These are phyloP conservation scores for Colletotrichum cordylinicola DNA, from an alignment of 2,329 filamentous ascomycete genomes.

Conservation along the genomic window DNA sequence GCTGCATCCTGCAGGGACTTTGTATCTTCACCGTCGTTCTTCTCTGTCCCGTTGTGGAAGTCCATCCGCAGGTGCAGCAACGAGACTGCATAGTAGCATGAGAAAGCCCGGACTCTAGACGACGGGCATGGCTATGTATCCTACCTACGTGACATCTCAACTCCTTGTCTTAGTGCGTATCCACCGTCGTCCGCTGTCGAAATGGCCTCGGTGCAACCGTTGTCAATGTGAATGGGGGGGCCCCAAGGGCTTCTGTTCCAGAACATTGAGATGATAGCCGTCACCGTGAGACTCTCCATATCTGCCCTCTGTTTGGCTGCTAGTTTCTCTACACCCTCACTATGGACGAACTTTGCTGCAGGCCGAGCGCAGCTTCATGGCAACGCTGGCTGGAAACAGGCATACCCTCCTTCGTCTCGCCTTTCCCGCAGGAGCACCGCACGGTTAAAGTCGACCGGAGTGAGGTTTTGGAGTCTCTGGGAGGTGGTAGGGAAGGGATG, in stretches of 20 bases:
- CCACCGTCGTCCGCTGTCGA: slow-evolving; percentile 4
- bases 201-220: background rate
- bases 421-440: background rate
- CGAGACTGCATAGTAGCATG: background rate
- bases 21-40: background rate
- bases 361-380: slow-evolving; percentile 9
- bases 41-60: background rate
- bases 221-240: background rate
- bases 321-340: background rate
- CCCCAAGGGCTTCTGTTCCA: slow-evolving; percentile 2
- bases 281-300: background rate
- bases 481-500: background rate
- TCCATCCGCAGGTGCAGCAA: background rate
- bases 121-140: background rate
- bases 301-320: background rate
- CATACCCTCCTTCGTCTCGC: background rate
- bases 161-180: background rate
- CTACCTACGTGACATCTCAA: slow-evolving; percentile 13
- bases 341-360: background rate
- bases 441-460: background rate
- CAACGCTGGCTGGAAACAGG: background rate
- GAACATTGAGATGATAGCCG: slow-evolving; percentile 19
- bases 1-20: slow-evolving; percentile 11
- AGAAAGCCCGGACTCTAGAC: background rate
- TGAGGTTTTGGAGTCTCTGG: background rate